Conservation (phyloP, 495 filamentous ascomycete genomes). For the Bacidia rubella region DNA sequence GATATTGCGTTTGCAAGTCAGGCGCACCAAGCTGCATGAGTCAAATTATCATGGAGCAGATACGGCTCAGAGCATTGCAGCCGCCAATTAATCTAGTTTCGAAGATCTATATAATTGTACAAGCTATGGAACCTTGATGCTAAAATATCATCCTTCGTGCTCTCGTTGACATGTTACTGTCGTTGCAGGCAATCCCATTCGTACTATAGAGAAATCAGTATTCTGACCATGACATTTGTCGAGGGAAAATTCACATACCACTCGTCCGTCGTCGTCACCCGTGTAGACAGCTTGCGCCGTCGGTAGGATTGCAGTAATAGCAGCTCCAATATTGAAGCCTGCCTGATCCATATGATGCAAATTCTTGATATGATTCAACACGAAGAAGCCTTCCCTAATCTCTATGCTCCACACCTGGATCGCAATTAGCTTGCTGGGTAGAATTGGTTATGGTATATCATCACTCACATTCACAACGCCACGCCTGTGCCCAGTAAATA, state of each 20-base stretch:
- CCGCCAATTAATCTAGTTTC: no score
- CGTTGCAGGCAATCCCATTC: constrained; percentile 81
- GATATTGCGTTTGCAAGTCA: no score
- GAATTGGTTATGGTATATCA: not conserved
- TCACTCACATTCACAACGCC: constrained; percentile 62
- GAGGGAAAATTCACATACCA: constrained; percentile 36
- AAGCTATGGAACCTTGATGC: no score
- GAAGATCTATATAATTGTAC: no score
- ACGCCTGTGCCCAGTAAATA: constrained; percentile 76
- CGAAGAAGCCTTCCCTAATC: constrained; percentile 38
- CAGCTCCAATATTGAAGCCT: constrained; percentile 62
- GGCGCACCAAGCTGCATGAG: no score
- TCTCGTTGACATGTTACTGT: no score
- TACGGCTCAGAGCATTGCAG: no score
- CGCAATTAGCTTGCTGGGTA: not conserved
- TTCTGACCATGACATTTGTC: no score
- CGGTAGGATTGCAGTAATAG: constrained; percentile 77
- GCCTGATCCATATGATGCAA: constrained; percentile 78
- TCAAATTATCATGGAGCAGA: no score
- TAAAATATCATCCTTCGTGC: no score
- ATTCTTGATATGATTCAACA: constrained; percentile 53
- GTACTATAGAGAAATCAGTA: constrained; percentile 37
- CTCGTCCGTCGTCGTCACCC: constrained; percentile 78
- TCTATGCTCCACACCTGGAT: constrained; percentile 41
- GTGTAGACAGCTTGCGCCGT: constrained; percentile 79